phyloP scores from a whole-genome alignment of 805 yeast genomes.

The Yarrowia osloensis region DNA sequence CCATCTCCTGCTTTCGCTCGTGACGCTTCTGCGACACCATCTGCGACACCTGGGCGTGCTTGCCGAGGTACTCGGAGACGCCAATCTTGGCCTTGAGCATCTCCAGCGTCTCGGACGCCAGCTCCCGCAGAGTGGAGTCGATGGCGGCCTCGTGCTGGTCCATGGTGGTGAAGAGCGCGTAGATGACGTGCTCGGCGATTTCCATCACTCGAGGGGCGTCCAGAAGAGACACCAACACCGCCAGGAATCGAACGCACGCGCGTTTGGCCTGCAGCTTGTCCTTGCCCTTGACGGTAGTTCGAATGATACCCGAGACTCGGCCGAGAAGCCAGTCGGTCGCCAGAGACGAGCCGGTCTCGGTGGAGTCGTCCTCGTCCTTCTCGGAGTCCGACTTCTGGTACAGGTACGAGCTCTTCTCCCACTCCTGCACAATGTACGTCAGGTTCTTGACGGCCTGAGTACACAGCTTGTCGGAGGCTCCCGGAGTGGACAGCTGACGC shows the following conservation, averaged over 20 bases:
- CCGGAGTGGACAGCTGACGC: slow-evolving; percentile 82
- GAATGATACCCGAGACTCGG: slow-evolving; percentile 62
- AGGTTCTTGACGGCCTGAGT: slow-evolving; percentile 66
- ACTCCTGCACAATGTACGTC: slow-evolving; percentile 58
- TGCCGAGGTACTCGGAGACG: slow-evolving; percentile 61
- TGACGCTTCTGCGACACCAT: slow-evolving; percentile 61
- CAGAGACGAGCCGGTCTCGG: slow-evolving; percentile 28
- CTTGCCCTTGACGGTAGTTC: slow-evolving; percentile 62
- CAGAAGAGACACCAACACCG: slow-evolving; percentile 60
- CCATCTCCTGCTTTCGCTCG: slow-evolving; percentile 74
- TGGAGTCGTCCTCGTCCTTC: slow-evolving; percentile 36
- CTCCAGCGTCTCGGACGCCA: slow-evolving; percentile 66
- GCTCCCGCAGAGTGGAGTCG: slow-evolving; percentile 49
- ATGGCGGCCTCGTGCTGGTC: slow-evolving; percentile 35
- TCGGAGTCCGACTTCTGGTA: slow-evolving; percentile 21
- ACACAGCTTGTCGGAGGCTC: slow-evolving; percentile 63
- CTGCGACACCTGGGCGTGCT: slow-evolving; percentile 65
- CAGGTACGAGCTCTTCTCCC: slow-evolving; percentile 54
- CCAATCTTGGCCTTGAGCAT: slow-evolving; percentile 71
- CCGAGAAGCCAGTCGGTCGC: slow-evolving; percentile 59
- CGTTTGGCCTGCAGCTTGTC: slow-evolving; percentile 63
- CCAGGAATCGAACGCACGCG: slow-evolving; percentile 68
- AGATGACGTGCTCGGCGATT: slow-evolving; percentile 53
- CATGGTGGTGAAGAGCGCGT: slow-evolving; percentile 51
- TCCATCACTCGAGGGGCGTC: slow-evolving; percentile 43